Base-by-base conservation (phyloP, 768 basidiomycete species). In the Strobilomyces echinocephalus region DNA sequence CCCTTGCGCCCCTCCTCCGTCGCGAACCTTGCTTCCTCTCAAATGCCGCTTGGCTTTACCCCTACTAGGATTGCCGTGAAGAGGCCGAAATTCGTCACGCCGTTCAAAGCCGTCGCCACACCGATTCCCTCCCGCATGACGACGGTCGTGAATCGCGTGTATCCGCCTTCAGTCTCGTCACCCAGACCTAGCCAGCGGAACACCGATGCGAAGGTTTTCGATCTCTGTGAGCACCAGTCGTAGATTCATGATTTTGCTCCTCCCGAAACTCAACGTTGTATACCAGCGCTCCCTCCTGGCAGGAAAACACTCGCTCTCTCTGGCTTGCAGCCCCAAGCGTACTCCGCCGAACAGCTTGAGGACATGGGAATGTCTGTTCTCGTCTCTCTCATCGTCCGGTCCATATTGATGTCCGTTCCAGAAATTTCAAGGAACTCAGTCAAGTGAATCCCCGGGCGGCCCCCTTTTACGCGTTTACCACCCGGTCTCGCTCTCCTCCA, bases 391-490 rank as follows among this genome's bases (percentile, higher is more conserved):
- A 33, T 36, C 3, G 10, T 48, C 16, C 44, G 38, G 34, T 38
- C 35, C 33, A 21, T 49, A 30, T 57, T 61, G 43, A 50, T 40
- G 44, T n/a, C 28, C 46, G 9, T 28, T 55, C 6, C 60, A 87
- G 85, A 57, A 76, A 81, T 60, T 53, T 76, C 16, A 56, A 67
- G 28, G 82, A 80, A 54, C 72, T 88, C 2, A 63, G 63, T 21
- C 78, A 80, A 61, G 79, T 88, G 41, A 80, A 78, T 1, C 83
- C 79, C 1, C 63, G 70, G 8, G 72, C 75, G 31, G 86, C 86
- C 0, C 59, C 74, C 24, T 83, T 80, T 63, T 88, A 87, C 59
- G 68, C 77, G 24, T 88, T 88, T 61, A 72, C 79, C 59, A 73
- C 75, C 0, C 59, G 68, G 12, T 64, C 71, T 4, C 51, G 72